Evolutionary conservation across 1,284 basidiomycete genomes (phyloP), one percentile per base, ranked within the genome.

Genomic region (Irpex sp.): DNA sequence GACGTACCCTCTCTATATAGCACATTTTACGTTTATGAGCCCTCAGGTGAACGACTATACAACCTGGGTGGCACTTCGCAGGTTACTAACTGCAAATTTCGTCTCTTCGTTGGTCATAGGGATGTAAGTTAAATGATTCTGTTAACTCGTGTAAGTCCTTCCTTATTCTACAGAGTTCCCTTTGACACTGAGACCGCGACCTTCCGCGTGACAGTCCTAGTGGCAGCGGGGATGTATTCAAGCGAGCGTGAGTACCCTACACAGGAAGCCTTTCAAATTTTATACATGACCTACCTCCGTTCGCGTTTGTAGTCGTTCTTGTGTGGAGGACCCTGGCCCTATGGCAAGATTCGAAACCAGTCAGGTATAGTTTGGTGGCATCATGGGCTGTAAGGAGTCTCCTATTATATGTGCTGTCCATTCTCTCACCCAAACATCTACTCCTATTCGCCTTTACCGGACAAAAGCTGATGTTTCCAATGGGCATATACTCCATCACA

Each of bases 241-340:
- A 51, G 61, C 26, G 61, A 64, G 51, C 38, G 62, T 66, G 57
- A 17, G 31, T 59, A 17, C 49, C 8, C 58, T 6, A 9, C 34
- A 56, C n/a, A 26, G 26, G 26, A 26, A 26, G 26, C 3, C 26
- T 26, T 11, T 44, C 17, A 49, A 19, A 37, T 7, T 26, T 11
- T n/a, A 19, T 19, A n/a, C 49, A 17, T 51, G 3, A n/a, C 19
- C 49, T 21, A n/a, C 17, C 13, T 51, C 13, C 17, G 19, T 19
- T 51, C 49, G 17, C 19, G 15, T 51, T 51, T 17, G 19, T 36
- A 38, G 65, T 58, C 9, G 61, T 66, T 40, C 52, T 66, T 9
- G 51, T 66, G 11, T 57, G 60, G 44, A 38, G 65, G 21, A 66
- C 65, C 3, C 54, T 61, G 26, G 65, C 65, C 17, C 51, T 66